These are phyloP conservation scores for Lasiodiplodia theobromae DNA, from an alignment of 2,329 filamentous ascomycete species.

Conservation along the genomic window DNA sequence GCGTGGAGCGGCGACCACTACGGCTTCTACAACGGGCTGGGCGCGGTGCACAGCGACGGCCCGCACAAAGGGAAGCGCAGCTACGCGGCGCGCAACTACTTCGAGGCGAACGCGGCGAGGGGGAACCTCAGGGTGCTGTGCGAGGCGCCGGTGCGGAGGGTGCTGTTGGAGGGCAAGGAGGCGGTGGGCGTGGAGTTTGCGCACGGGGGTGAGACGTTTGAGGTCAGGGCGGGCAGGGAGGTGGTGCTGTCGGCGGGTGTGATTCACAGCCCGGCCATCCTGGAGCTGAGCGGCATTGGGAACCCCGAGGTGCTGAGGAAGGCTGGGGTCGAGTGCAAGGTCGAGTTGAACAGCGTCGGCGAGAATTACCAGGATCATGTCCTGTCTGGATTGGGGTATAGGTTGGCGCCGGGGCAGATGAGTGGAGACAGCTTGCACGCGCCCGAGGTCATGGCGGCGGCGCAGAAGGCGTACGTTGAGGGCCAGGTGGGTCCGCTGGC, in stretches of 20 bases:
- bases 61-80: conserved; percentile 43
- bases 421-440: not conserved
- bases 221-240: conserved; percentile 40
- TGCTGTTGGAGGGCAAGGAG: not conserved
- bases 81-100: conserved; percentile 46
- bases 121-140: not conserved
- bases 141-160: not conserved
- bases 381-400: conserved; percentile 31
- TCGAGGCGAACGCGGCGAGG: not conserved
- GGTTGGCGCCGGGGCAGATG: not conserved
- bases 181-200: not conserved
- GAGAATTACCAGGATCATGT: conserved; percentile 46
- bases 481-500: conserved; percentile 1
- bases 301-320: conserved; percentile 33
- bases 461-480: conserved; percentile 18
- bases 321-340: conserved; percentile 39
- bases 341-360: conserved; percentile 42
- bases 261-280: conserved; percentile 34
- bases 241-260: conserved; percentile 31
- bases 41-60: conserved; percentile 35
- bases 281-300: conserved; percentile 42
- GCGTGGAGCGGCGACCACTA: conserved; percentile 47
- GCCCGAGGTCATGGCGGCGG: conserved; percentile 19
- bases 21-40: conserved; percentile 44
- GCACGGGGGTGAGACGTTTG: not conserved